These are phyloP conservation scores for Zygnema cylindricum DNA, from an alignment of 139 green algal species.

Conservation along the genomic window DNA sequence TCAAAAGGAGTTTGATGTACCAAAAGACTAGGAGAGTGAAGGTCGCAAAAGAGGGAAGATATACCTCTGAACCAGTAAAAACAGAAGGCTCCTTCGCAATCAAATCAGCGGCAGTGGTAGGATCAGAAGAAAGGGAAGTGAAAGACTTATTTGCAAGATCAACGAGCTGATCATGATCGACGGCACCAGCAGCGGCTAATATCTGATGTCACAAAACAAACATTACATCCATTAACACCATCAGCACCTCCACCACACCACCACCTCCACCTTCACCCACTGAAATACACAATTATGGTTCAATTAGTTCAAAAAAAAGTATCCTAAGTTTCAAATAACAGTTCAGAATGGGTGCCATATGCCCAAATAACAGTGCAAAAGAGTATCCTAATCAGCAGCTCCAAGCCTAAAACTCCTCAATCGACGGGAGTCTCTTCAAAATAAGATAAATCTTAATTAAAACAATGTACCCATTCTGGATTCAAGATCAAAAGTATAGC, in stretches of 20 bases:
- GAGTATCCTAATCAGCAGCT: no score
- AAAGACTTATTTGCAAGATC: constrained; percentile 77
- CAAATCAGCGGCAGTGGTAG: constrained; percentile 66
- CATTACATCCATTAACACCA: no score
- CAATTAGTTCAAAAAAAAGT: constrained; percentile 5
- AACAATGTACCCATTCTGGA: no score
- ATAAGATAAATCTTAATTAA: no score
- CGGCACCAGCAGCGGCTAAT: constrained; percentile 86
- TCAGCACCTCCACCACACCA: background rate
- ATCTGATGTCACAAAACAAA: constrained; percentile 64
- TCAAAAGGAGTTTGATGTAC: no score
- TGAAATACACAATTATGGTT: constrained; percentile 16
- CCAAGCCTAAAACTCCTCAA: no score
- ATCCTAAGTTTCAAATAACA: background rate
- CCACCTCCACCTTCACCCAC: background rate
- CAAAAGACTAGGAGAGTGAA: no score
- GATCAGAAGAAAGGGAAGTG: constrained; percentile 67
- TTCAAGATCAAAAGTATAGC: no score
- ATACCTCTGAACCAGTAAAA: constrained; percentile 93
- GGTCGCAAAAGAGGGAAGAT: no score
- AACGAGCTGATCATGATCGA: constrained; percentile 95
- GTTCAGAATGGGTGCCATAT: background rate
- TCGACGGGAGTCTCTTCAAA: no score
- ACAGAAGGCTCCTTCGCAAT: constrained; percentile 77
- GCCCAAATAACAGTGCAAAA: no score